Evolutionary conservation across 2,329 filamentous ascomycete genomes (phyloP).

Genomic region (Calonectria crousiana): DNA sequence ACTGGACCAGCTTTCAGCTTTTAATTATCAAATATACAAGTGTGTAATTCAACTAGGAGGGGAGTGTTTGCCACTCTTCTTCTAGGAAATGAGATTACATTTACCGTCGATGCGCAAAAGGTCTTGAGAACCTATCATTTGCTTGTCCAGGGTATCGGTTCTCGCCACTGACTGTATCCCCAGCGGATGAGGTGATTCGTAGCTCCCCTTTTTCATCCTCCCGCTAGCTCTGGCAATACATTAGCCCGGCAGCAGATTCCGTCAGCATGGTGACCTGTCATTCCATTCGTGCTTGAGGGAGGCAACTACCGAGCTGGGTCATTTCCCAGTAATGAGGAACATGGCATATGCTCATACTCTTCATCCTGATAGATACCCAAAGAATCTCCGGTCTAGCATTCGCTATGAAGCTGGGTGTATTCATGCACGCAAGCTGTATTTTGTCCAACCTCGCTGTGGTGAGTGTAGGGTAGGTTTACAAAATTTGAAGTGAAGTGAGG

Average conservation of each 20-base stretch:
- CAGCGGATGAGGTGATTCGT: neutral
- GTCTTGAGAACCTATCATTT: conserved; percentile 7
- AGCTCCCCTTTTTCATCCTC: conserved; percentile 18
- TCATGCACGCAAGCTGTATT: neutral
- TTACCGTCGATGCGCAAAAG: neutral
- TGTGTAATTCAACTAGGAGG: neutral
- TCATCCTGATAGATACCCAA: neutral
- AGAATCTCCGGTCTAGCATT: neutral
- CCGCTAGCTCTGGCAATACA: neutral
- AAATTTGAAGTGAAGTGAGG: neutral
- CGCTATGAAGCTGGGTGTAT: neutral
- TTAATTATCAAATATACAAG: neutral
- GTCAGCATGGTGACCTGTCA: neutral
- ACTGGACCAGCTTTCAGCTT: conserved; percentile 2
- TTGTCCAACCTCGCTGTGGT: neutral
- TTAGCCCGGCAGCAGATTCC: neutral
- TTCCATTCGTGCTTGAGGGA: neutral
- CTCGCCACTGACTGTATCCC: conserved; percentile 9
- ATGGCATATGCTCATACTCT: neutral
- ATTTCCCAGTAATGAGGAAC: neutral
- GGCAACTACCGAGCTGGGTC: neutral
- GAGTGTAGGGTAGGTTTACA: neutral
- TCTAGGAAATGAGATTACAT: conserved; percentile 1
- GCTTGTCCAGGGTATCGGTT: conserved; percentile 6
- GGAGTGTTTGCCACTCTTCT: conserved; percentile 4